Evolutionary conservation across 176 grass and related monocot genomes (phyloP), one percentile per base, ranked within the genome.

Genomic region (Avena sativa): DNA sequence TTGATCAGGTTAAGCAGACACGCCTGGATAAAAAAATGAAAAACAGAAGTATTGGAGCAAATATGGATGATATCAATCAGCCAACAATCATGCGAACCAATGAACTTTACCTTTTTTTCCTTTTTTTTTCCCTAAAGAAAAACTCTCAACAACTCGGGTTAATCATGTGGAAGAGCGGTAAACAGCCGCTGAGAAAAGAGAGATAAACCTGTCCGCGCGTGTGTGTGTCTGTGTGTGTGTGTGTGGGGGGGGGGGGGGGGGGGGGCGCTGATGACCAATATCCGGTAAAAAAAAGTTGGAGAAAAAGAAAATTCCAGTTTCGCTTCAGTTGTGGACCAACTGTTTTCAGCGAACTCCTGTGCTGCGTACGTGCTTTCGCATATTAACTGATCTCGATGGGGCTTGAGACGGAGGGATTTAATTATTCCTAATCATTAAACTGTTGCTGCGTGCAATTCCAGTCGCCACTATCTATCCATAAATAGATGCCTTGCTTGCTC

Each of bases 391-490:
- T 28, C 28, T 81, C 13, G 28, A 83, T 90, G 79, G 80, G 71
- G 43, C 44, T 38, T 81, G 59, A 85, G 77, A 68, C 63, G 49
- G 71, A 66, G 63, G 26, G 63, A 34, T 66, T 76, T 76, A 76
- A 88, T 81, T 87, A 75, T 88, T 91, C 81, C 81, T 30, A 85
- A 85, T 85, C 76, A 51, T 59, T 30, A 76, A 50, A 84, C 85
- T 88, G 69, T 91, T 88, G 74, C 60, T 55, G 30, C 60, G 74
- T 55, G 36, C 76, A 80, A 80, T 76, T 83, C 81, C 19, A 14
- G 21, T 76, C 21, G 12, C 21, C 3, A 17, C 59, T 68, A 69
- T 76, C 71, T 75, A 74, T 80, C 68, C 68, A 84, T 69, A 84
- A 81, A 83, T 77, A 73, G 63, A 91, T 84, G 76, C 85, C 38